Conservation (phyloP, 441 rosid genomes). For the Omphalea diandra region DNA sequence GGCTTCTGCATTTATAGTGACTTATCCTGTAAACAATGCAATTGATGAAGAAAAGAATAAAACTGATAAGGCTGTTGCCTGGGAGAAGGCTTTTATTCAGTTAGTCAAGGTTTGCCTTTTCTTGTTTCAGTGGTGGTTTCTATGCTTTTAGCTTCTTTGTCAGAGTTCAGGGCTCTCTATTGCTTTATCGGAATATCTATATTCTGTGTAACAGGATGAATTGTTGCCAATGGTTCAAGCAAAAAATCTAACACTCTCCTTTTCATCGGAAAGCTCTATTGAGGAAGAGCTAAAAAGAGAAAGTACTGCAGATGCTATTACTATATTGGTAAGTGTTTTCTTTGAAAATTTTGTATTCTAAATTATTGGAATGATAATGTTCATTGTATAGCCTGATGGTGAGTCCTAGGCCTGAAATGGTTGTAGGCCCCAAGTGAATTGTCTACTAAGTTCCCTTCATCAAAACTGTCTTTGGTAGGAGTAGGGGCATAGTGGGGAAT, state of each 20-base stretch:
- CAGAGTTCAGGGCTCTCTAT: not conserved
- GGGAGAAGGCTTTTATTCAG: conserved; percentile 97
- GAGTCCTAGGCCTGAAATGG: conserved; percentile 6
- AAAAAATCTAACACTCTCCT: conserved; percentile 72
- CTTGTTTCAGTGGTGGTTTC: conserved; percentile 10
- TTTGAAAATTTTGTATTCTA: not conserved
- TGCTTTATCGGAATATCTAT: conserved; percentile 4
- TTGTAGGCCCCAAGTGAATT: no score
- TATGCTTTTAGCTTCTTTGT: conserved; percentile 4
- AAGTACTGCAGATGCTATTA: conserved; percentile 94
- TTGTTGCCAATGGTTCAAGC: conserved; percentile 75
- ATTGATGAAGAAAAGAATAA: conserved; percentile 62
- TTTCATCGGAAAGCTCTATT: conserved; percentile 95
- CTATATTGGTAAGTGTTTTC: conserved; percentile 62
- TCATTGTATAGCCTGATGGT: not conserved
- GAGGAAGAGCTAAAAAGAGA: conserved; percentile 98
- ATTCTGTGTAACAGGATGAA: conserved; percentile 56
- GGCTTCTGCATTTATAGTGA: conserved; percentile 94
- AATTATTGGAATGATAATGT: not conserved
- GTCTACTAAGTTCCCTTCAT: not conserved
- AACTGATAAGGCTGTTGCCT: conserved; percentile 75
- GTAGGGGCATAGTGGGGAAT: not conserved
- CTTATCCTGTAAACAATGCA: conserved; percentile 90
- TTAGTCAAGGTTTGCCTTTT: conserved; percentile 68
- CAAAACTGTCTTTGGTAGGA: not conserved